phyloP scores from a whole-genome alignment of 805 yeast species.

The Suhomyces vadensis region DNA sequence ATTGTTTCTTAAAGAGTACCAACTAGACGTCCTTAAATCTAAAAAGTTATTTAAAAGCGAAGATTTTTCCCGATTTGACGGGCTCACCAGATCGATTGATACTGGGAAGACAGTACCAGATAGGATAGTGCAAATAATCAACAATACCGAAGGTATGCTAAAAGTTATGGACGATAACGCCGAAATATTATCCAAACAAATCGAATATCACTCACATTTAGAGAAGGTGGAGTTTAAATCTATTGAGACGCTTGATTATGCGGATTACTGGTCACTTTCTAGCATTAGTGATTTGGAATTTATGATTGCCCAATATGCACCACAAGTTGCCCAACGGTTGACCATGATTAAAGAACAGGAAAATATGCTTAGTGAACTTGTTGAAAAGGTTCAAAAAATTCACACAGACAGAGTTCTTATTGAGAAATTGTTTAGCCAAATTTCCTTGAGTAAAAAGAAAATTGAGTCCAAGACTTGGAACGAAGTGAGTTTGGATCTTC shows the following conservation, averaged over 20 bases:
- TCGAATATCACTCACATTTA: constrained; percentile 12
- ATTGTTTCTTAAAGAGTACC: neutral
- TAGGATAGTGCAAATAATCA: constrained; percentile 24
- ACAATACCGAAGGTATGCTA: constrained; percentile 27
- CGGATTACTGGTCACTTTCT: constrained; percentile 19
- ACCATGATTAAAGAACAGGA: constrained; percentile 4
- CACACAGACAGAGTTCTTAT: constrained; percentile 20
- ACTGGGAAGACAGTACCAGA: constrained; percentile 13
- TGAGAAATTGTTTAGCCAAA: constrained; percentile 29
- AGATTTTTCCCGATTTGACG: constrained; percentile 17
- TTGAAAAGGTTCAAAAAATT: constrained; percentile 15
- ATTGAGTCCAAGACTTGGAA: constrained; percentile 13
- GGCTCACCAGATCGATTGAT: constrained; percentile 13
- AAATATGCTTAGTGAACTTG: constrained; percentile 10
- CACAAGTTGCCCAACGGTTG: constrained; percentile 4
- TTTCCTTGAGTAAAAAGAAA: constrained; percentile 19
- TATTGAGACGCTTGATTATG: constrained; percentile 6
- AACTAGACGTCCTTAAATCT: constrained; percentile 8
- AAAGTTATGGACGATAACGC: constrained; percentile 23
- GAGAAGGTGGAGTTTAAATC: neutral
- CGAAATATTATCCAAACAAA: constrained; percentile 10
- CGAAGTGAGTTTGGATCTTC: constrained; percentile 33
- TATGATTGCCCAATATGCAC: neutral
- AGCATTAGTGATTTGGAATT: constrained; percentile 13
- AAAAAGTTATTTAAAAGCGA: constrained; percentile 3